Base-by-base conservation (phyloP, 129 eudicot species). In the Lactuca saligna region DNA sequence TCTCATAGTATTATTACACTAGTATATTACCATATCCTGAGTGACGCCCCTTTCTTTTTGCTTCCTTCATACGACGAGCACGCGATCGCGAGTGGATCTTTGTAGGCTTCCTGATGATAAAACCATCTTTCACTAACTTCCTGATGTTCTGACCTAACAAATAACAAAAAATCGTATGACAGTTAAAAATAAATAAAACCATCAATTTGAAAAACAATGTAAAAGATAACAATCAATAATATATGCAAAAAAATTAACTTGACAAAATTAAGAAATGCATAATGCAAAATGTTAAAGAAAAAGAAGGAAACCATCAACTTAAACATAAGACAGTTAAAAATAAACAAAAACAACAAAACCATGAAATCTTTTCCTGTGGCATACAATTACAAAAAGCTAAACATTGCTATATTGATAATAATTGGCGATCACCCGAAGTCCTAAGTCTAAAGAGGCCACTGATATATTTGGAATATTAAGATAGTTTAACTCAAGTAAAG, bases 11-110 rank as follows among this genome's bases (percentile, higher is more conserved):
- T 25, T 25, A 25, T 25, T 25, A 25, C 2, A 14, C 14, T 10
- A 5, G 12, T 20, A n/a, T 37, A n/a, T 37, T 51, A 91, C 97
- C 97, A 66, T 91, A 91, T 81, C 97, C 97, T 70, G 97, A 86
- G 59, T 91, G 97, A 51, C 94, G 96, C 0, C 97, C 97, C 90
- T 91, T 91, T 48, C 90, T 73, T 75, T 91, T 91, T 9, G 97
- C 97, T 65, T 82, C 94, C 75, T 85, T 88, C 97, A 91, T 88
- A 5, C 94, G 70, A 54, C 97, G 96, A 20, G 97, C 97, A 60
- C 97, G 93, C 7, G 97, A 88, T 41, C 96, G 84, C 0, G 96
- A 91, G 64, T 91, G 97, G 37, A 91, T 87, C 83, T 85, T 87
- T 60, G 92, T 83, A 10, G 97, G 97, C 81, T 91, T 91, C 83